Base-by-base conservation (phyloP, 164 flowering plant species). In the Nymphaea thermarum region DNA sequence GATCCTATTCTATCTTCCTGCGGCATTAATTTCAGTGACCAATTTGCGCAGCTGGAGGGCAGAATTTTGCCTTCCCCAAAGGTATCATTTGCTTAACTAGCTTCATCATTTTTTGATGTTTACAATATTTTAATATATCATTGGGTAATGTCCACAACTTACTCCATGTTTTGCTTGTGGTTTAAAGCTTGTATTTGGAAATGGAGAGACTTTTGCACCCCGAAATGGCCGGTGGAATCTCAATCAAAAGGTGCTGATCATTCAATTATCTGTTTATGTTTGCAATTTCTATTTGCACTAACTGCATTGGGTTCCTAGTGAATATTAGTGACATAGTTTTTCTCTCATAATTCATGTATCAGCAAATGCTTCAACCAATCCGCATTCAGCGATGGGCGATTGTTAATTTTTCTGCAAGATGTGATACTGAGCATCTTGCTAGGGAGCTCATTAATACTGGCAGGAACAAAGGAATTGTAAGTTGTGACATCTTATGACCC, bases 181-280 rank as follows among this genome's bases (percentile, higher is more conserved):
- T 18, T 43, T 64, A 43, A 83, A 94, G 99, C 74, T 94, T 74
- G 90, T 80, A 73, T 80, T 80, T 8, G 99, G 98, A 42, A 82
- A 84, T 64, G 91, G 88, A 5, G 96, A 87, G 7, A 88, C 88
- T 36, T 78, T 88, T 36, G 53, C 69, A 43, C 86, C 98, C 5
- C 77, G 93, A 5, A 86, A 85, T 74, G 99, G 99, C 5, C 77
- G 94, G 0, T 91, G 98, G 99, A 95, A 92, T 68, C 86, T 91
- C 44, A 88, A 83, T 60, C 80, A 88, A 14, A 95, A 90, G 96
- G 99, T 91, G 43, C 43, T 44, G 12, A n/a, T 10, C 68, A 11
- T 45, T 45, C 53, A 45, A 45, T 45, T 45, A 5, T 0, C 53
- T 45, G 53, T 45, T 5, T 45, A 0, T 45, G 1, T 45, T 45